These are phyloP conservation scores for Eremothecium gossypii DNA, from an alignment of 1,139 yeast genomes.

Conservation along the genomic window DNA sequence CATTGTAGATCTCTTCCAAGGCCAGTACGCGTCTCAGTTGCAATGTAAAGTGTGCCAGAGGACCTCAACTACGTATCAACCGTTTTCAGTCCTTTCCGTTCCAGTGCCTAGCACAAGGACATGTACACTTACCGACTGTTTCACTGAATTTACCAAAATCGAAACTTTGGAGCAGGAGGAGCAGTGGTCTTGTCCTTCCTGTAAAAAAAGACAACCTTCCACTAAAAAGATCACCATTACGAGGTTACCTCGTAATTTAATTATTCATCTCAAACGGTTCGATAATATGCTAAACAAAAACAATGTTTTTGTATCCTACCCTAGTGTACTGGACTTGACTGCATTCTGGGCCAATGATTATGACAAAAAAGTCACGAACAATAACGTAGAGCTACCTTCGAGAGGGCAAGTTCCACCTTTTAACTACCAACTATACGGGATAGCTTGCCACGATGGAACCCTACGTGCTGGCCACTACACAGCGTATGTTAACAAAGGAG, in stretches of 20 bases:
- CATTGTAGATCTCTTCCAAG: slow-evolving; percentile 80
- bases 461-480: slow-evolving; percentile 91
- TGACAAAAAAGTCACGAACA: slow-evolving; percentile 18
- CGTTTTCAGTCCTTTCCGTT: slow-evolving; percentile 65
- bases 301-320: slow-evolving; percentile 31
- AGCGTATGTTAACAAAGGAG: slow-evolving; percentile 61
- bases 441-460: slow-evolving; percentile 81
- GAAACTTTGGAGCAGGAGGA: slow-evolving; percentile 74
- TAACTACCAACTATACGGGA: slow-evolving; percentile 68
- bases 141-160: slow-evolving; percentile 55
- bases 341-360: slow-evolving; percentile 62
- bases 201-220: slow-evolving; percentile 59
- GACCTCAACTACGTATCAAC: slow-evolving; percentile 82
- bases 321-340: slow-evolving; percentile 55
- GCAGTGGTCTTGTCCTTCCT: slow-evolving; percentile 83
- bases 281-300: slow-evolving; percentile 34
- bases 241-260: slow-evolving; percentile 61
- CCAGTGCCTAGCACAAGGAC: slow-evolving; percentile 47
- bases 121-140: slow-evolving; percentile 47
- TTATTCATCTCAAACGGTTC: slow-evolving; percentile 76
- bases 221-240: slow-evolving; percentile 62
- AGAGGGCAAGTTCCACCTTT: slow-evolving; percentile 79
- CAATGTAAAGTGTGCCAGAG: slow-evolving; percentile 64
- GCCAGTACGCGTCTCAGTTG: slow-evolving; percentile 77
- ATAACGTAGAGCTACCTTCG: slow-evolving; percentile 38